A percentile compares a stretch with the other conserved stretches of the same genome.
Evolutionary conservation across 2,329 filamentous ascomycete species (phyloP).

Genomic region (Escovopsis sp.): DNA sequence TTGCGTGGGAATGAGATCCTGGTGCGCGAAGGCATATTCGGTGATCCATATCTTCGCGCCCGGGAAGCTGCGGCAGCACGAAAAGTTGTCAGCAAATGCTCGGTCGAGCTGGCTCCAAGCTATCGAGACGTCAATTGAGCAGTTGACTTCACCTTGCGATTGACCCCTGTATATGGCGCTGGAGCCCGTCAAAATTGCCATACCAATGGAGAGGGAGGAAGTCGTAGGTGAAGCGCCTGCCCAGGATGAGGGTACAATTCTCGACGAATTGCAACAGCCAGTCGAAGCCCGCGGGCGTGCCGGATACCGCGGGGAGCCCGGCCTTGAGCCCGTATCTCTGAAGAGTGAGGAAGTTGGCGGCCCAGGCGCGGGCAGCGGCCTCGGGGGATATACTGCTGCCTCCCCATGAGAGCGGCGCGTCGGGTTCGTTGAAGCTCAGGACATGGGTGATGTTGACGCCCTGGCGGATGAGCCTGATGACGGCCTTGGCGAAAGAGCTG

Average conservation of each 20-base stretch:
- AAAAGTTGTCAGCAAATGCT: too few species aligned
- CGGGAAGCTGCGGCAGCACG: constrained; percentile 31
- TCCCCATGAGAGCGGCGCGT: constrained; percentile 37
- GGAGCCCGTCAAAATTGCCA: constrained; percentile 53
- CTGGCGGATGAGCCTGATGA: constrained; percentile 36
- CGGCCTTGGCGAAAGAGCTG: constrained; percentile 43
- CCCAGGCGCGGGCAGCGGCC: constrained; percentile 53
- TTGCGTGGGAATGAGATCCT: constrained; percentile 42
- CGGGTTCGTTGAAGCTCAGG: constrained; percentile 66
- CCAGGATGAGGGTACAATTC: constrained; percentile 33
- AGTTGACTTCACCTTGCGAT: not conserved
- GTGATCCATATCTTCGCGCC: constrained; percentile 58
- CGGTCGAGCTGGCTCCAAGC: too few species aligned
- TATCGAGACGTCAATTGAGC: not conserved
- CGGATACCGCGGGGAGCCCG: constrained; percentile 53
- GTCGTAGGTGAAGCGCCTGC: constrained; percentile 38
- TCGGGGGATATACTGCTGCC: constrained; percentile 46
- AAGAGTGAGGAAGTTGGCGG: constrained; percentile 54
- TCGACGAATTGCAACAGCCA: constrained; percentile 55
- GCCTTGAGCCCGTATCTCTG: constrained; percentile 46
- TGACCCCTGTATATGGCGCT: constrained; percentile 45
- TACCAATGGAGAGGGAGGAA: constrained; percentile 54
- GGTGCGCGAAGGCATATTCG: constrained; percentile 51
- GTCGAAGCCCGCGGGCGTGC: constrained; percentile 39
- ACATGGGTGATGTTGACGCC: constrained; percentile 48